Conservation (phyloP, 1,139 yeast species). For the Hemisphaericaspora xylanilytica region DNA sequence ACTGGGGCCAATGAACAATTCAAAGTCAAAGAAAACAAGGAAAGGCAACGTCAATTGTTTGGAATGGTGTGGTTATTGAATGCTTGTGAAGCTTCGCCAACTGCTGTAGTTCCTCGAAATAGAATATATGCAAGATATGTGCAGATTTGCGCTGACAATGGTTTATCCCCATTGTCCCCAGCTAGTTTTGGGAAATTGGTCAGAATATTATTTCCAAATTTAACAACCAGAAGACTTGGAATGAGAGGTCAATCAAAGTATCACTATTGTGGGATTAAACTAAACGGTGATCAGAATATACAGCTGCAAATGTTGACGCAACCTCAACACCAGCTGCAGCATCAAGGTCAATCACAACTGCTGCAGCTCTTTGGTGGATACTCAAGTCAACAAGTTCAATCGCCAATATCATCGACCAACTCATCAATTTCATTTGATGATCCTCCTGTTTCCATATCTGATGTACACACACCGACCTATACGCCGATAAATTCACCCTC, state of each 20-base stretch:
- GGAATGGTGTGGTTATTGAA: conserved; percentile 80
- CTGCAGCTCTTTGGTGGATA: conserved; percentile 9
- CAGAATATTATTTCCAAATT: conserved; percentile 65
- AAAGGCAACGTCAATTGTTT: conserved; percentile 70
- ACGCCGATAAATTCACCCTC: conserved; percentile 18
- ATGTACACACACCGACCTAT: conserved; percentile 29
- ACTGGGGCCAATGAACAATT: conserved; percentile 11
- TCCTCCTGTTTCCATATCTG: conserved; percentile 17
- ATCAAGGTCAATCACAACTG: conserved; percentile 1
- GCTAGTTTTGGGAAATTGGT: conserved; percentile 88
- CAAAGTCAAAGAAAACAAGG: conserved; percentile 34
- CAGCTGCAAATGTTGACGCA: conserved; percentile 14
- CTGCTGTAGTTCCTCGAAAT: conserved; percentile 81
- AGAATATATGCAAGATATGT: conserved; percentile 80
- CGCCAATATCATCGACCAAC: conserved; percentile 25
- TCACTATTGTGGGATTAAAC: conserved; percentile 82
- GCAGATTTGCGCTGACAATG: conserved; percentile 64
- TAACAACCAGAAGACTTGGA: conserved; percentile 83
- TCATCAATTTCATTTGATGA: conserved; percentile 18
- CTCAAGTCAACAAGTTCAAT: conserved; percentile 15
- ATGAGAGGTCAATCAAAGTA: conserved; percentile 87
- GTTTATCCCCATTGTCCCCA: conserved; percentile 72
- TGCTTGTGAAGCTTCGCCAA: conserved; percentile 61
- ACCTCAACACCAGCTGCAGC: conserved; percentile 8
- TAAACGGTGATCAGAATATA: conserved; percentile 50